Evolutionary conservation across 805 yeast species (phyloP), one percentile per base, ranked within the genome.

Genomic region (Jamesozyma hellenica): DNA sequence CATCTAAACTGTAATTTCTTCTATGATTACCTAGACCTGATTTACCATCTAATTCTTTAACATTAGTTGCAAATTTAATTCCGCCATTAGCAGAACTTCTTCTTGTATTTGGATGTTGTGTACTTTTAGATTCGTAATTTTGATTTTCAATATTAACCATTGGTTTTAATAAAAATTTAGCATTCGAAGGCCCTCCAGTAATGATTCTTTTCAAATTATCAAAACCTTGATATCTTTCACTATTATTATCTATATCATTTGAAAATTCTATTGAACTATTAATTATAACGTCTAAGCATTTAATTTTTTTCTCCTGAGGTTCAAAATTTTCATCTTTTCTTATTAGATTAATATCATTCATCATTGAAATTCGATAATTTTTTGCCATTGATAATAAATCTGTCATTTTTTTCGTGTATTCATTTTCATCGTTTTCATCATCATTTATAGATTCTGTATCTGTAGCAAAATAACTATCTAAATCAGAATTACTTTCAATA

Each of bases 191-290:
- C 13, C 51, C 51, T 10, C 62, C 63, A 1, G 60, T 55, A 15
- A 59, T 40, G 1, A 52, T 51, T 17, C 45, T 49, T 41, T 50
- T 56, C 34, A 59, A 31, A 14, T 50, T 45, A 4, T 41, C 42
- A 29, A 54, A 48, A 5, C 47, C 48, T 3, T 48, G 32, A 12
- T 50, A 48, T 10, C 38, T 28, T 12, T 39, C 34, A 12, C 49
- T 48, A 12, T 38, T 28, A 11, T 39, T 32, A 32, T 56, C 58
- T 8, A 58, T 40, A 19, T 50, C 48, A 26, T 41, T 39, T 4
- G 57, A 47, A 34, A 53, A 52, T 10, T 43, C 38, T 17, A 55
- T 21, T 1, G 63, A 53, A 2, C 50, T 39, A 11, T 50, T 43
- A 12, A 56, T 15, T 4, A 59, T 45, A 10, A 40, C 34, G 31